Conservation (phyloP, 108 stramenopile genomes). For the Aureococcus anophagefferens region DNA sequence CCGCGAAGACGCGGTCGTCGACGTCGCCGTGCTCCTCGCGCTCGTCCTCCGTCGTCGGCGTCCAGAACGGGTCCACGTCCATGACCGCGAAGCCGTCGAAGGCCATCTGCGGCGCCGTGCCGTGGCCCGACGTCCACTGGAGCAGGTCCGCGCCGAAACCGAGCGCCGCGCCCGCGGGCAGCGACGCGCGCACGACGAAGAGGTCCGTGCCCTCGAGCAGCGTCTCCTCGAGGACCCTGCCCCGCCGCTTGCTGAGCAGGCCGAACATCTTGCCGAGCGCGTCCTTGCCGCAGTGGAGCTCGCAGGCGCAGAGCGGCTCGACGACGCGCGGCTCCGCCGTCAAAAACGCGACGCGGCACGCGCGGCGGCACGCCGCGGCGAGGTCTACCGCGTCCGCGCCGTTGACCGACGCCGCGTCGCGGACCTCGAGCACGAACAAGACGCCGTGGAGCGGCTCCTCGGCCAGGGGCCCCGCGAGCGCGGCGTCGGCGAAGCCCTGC, state of each 20-base stretch:
- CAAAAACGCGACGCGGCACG: slow-evolving; percentile 12
- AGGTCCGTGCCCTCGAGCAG: slow-evolving; percentile 42
- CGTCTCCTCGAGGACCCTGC: slow-evolving; percentile 27
- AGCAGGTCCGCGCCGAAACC: slow-evolving; percentile 14
- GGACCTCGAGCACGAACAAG: slow-evolving; percentile 7
- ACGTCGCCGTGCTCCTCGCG: not conserved
- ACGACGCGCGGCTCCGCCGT: slow-evolving; percentile 30
- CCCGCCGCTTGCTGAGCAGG: slow-evolving; percentile 29
- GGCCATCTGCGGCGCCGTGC: not conserved
- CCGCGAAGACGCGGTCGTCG: too few relatives aligned
- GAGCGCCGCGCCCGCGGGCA: slow-evolving; percentile 42
- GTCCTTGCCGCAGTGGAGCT: slow-evolving; percentile 37
- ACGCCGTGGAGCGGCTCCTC: slow-evolving; percentile 32
- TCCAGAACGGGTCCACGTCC: not conserved
- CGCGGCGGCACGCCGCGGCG: not conserved
- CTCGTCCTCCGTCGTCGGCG: not conserved
- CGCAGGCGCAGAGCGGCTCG: slow-evolving; percentile 37
- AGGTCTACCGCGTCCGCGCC: not conserved
- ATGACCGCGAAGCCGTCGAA: not conserved
- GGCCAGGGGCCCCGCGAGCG: slow-evolving; percentile 23
- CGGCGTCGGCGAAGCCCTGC: slow-evolving; percentile 23
- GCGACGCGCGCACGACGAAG: slow-evolving; percentile 29
- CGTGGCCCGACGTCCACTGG: not conserved
- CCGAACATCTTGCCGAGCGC: slow-evolving; percentile 22
- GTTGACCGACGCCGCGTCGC: slow-evolving; percentile 12